Base-by-base conservation (phyloP, 495 filamentous ascomycete genomes). In the Staphylotrichum longicolle region DNA sequence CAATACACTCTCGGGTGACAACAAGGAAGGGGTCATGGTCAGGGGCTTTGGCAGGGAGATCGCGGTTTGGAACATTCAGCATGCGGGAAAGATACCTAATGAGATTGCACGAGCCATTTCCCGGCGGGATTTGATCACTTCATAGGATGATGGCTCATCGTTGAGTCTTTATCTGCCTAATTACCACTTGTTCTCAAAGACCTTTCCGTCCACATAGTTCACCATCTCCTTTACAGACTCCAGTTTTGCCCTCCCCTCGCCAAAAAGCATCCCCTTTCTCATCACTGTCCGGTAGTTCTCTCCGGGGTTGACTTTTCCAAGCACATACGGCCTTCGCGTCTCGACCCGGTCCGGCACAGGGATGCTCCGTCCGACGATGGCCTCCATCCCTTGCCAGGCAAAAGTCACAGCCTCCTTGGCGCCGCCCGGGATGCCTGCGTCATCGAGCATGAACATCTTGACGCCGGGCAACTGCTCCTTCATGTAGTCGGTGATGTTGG, bases 351-450 rank as follows among this genome's bases (percentile, higher is more conserved):
- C 74, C 1, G 81, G 80, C 30, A 84, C 78, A 9, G 78, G 82
- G 44, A 83, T 80, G 4, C 72, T 76, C 40, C 82, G 75, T 33
- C 78, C 82, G 14, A 82, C 70, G 41, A 83, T 67, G 7, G 77
- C 78, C 68, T 83, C 80, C 75, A 84, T 80, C 15, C 75, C 80
- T 60, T 82, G 82, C 78, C 76, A 83, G 12, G 81, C 80, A 60
- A 83, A 84, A 2, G 78, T 84, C 58, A 86, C 78, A 27, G 82
- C 82, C 72, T 85, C 82, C 71, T 83, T 86, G 0, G 81, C 82
- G 6, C 73, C 78, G 7, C 49, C 80, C 3, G 78, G 77, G 44
- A 86, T 76, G 34, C 81, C 81, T 27, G 81, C 81, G 52, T 80
- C 78, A 53, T 84, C 81, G 7, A 84, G 71, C 80, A 82, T 81